Percentiles rank a stretch among this genome's conserved stretches.
These are phyloP conservation scores for Raddia distichophylla DNA, from an alignment of 176 grass and related monocot species.

Conservation along the genomic window DNA sequence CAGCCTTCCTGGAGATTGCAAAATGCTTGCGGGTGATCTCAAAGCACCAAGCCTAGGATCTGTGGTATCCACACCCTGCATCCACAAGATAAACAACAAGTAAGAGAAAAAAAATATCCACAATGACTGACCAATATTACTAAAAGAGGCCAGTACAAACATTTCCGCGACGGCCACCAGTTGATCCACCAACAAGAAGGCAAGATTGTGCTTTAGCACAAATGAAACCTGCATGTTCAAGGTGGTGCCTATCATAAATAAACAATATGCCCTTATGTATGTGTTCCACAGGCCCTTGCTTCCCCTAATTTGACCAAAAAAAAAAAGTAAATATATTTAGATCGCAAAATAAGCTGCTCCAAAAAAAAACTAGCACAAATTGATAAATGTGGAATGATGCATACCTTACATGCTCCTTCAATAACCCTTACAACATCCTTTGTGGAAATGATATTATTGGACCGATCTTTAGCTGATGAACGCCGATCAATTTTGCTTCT, in stretches of 20 bases:
- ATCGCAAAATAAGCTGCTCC: constrained; percentile 8
- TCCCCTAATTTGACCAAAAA: constrained; percentile 68
- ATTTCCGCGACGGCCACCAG: constrained; percentile 58
- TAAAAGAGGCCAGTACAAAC: constrained; percentile 47
- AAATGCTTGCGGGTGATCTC: constrained; percentile 65
- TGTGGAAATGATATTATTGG: constrained; percentile 75
- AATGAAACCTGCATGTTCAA: constrained; percentile 96
- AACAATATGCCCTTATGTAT: constrained; percentile 92
- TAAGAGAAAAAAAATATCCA: constrained; percentile 12
- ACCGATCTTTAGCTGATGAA: constrained; percentile 68
- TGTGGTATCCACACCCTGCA: constrained; percentile 63
- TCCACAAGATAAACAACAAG: constrained; percentile 9
- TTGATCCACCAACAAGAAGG: constrained; percentile 83
- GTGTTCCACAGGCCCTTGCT: constrained; percentile 98
- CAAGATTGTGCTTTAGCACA: constrained; percentile 97
- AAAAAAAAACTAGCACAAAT: constrained; percentile 17
- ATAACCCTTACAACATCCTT: constrained; percentile 95
- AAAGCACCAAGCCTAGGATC: constrained; percentile 72
- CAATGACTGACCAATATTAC: not conserved
- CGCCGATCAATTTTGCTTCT: constrained; percentile 90
- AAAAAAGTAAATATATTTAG: constrained; percentile 24
- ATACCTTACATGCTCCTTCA: constrained; percentile 88
- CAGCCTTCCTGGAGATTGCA: constrained; percentile 74
- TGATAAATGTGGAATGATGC: constrained; percentile 24
- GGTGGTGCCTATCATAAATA: constrained; percentile 95